Base-by-base conservation (phyloP, 257 asterid species). In the Verbena officinalis region DNA sequence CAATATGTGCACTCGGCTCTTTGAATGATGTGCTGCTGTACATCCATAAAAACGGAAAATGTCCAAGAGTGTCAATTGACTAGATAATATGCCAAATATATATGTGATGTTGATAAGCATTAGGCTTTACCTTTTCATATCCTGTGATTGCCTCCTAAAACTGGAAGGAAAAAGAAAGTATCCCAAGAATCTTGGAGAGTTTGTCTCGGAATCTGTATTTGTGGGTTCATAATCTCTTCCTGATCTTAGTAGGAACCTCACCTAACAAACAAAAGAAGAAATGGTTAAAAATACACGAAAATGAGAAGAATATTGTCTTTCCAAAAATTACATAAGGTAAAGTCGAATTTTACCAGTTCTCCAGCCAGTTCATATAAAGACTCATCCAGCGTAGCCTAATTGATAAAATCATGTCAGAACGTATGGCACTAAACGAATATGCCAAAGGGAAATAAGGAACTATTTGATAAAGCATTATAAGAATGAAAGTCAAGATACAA, bases 321-420 rank as follows among this genome's bases (percentile, higher is more conserved):
- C 59, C 19, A 70, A 50, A 40, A 67, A 64, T 69, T 45, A 65
- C 20, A 56, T 8, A 16, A 64, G 43, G 49, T 58, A n/a, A 42
- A 11, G 38, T 11, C 44, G 59, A 73, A 51, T 50, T 81, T 44
- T 83, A 94, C 99, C 97, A 94, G 96, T 84, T 94, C 99, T 79
- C 99, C 99, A 75, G 96, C 99, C 44, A 94, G 80, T 76, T 94
- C 99, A 55, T 94, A 94, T 62, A 94, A 72, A 60, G 98, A 86
- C 68, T 90, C 99, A 43, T 88, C 96, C 51, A 94, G 95, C 6
- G 98, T 86, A 65, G 99, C 99, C 99, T 94, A 75, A 78, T 51
- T 57, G 70, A 66, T 36, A 71, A 73, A 61, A 38, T 33, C 64
- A 23, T 39, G 60, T 82, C 73, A 83, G 70, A 75, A 62, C 67